Conservation (phyloP, 805 yeast species). For the Metschnikowia baotianmanensis region DNA sequence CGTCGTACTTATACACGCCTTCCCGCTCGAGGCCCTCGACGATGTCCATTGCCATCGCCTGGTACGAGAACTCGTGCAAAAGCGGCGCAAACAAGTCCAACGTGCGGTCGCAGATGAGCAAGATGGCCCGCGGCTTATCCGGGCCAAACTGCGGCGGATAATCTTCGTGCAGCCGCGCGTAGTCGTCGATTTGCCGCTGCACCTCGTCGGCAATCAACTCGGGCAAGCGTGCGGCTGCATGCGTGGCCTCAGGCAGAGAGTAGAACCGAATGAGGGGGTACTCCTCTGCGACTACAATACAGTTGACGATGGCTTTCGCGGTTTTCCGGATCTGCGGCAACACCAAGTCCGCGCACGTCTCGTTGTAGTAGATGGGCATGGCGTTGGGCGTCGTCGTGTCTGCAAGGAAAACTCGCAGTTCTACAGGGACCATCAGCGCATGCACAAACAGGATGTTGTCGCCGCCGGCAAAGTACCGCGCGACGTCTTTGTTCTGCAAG, state of each 20-base stretch:
- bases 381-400: conserved; percentile 50
- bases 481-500: conserved; percentile 29
- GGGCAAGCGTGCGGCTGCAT: conserved; percentile 60
- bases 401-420: conserved; percentile 70
- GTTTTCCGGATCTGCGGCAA: conserved; percentile 54
- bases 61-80: conserved; percentile 86
- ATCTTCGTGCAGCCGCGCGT: conserved; percentile 65
- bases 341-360: conserved; percentile 59
- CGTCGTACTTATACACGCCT: conserved; percentile 49
- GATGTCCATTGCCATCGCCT: conserved; percentile 86
- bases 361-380: conserved; percentile 70
- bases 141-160: conserved; percentile 55
- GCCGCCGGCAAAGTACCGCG: conserved; percentile 32
- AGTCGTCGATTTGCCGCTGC: conserved; percentile 69
- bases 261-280: conserved; percentile 83
- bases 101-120: conserved; percentile 79
- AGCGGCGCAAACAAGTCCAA: conserved; percentile 81
- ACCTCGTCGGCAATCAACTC: conserved; percentile 69
- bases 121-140: conserved; percentile 64
- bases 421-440: conserved; percentile 57
- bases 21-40: conserved; percentile 42
- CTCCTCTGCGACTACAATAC: conserved; percentile 81
- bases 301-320: conserved; percentile 63
- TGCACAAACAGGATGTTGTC: conserved; percentile 27
- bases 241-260: conserved; percentile 46